Conservation (phyloP, 129 eudicot genomes). For the Gnaphalium uliginosum region DNA sequence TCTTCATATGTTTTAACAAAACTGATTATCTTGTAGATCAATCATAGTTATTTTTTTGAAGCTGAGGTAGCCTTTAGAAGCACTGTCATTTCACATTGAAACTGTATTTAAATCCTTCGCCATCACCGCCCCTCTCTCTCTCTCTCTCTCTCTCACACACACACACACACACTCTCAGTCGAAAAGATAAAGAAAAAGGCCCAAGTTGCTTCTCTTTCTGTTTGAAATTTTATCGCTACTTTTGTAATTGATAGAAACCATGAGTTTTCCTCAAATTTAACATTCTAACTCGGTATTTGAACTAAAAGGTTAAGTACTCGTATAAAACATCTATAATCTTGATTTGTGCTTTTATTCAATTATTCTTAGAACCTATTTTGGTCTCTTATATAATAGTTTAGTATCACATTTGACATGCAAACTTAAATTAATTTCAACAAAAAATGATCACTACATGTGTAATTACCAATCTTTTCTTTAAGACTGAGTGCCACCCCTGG, state of each 20-base stretch:
- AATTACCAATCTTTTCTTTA: no score
- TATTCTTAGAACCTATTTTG: no score
- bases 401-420: no score
- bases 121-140: not conserved
- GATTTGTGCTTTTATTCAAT: not conserved
- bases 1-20: not conserved
- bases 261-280: not conserved
- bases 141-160: not conserved
- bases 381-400: no score
- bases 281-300: not conserved
- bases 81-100: not conserved
- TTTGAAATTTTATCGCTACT: not conserved
- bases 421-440: no score
- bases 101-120: not conserved
- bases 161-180: no score
- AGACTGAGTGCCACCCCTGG: no score
- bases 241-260: not conserved
- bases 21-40: not conserved
- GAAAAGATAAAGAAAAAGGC: not conserved
- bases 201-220: not conserved
- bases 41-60: not conserved
- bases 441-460: no score
- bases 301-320: not conserved
- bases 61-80: constrained; percentile 5
- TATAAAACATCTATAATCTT: not conserved